Base-by-base conservation (phyloP, 2,329 filamentous ascomycete species). In the Colletotrichum tanaceti region DNA sequence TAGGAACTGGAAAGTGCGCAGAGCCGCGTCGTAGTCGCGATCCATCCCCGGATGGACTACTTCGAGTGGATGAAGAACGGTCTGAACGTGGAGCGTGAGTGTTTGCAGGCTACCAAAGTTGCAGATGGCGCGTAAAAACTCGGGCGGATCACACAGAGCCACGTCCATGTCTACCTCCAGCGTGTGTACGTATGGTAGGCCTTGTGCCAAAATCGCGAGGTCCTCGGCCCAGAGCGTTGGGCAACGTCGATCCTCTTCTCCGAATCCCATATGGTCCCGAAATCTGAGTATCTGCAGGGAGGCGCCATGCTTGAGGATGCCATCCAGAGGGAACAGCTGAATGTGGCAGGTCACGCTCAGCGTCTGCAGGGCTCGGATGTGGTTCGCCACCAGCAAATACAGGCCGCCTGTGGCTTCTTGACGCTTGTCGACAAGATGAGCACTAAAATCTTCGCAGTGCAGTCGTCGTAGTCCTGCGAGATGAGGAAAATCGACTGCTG, bases 131-230 rank as follows among this genome's bases (percentile, higher is more conserved):
- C 71, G 68, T 6, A 86, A 75, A 69, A 85, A 84, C 10, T 73
- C 69, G 0, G 70, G 41, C 6, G 78, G 74, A n/a, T 80, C 77
- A 68, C 78, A 79, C 11, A 75, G 63, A 3, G 72, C 72, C n/a
- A 73, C 71, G 67, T 86, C 83, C 77, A 85, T 79, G 73, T 86
- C 84, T 11, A 86, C 70, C 73, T 86, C 84, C 5, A 85, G 78
- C 0, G 76, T 78, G 35, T 78, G 77, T 4, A 85, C 75, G 4
- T 70, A 55, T 4, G 67, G 68, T 6, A 85, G 69, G 3, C 68
- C 64, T 2, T 60, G 66, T 0, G 81, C 76, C 3, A 86, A 76
- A 0, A 58, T 46, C 3, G 73, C 64, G 11, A 85, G 65, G 53
- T 81, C 76, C n/a, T 63, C 73, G 2, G 74, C 67, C 24, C 69